Base-by-base conservation (phyloP, 768 basidiomycete species). In the Mycena amicta region DNA sequence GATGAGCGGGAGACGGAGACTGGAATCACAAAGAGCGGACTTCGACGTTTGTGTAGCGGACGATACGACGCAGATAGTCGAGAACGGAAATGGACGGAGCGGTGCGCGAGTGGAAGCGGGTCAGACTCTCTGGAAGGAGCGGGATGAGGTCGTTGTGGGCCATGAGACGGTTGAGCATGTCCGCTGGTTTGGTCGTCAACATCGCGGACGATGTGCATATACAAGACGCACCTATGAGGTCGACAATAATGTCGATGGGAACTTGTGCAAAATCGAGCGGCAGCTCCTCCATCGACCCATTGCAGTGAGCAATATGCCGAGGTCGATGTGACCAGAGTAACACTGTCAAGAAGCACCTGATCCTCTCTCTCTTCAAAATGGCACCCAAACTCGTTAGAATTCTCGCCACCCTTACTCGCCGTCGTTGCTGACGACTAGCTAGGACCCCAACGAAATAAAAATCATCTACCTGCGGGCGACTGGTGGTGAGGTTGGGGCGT, bases 401-500 rank as follows among this genome's bases (percentile, higher is more conserved):
- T 39, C 46, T 41, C 23, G 25, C 31, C 53, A 28, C 4, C n/a
- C 4, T 43, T 29, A 13, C 37, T 20, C 46, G 59, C 43, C 25
- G n/a, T 28, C 29, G 27, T 52, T 23, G 41, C 30, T 31, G 49
- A 55, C 52, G 55, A n/a, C 22, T 55, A 39, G 5, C 30, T 71
- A 93, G 92, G 96, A 99, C 83, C 96, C 96, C 69, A 91, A 82
- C 78, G 96, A 99, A 82, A 83, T 98, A 75, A 98, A 98, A 83
- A 92, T 97, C 80, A 97, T 98, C 84, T 93, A 95, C 86, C 90
- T 98, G 74, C 87, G 96, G 68, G 94, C 94, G 53, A 97, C 94
- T 55, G 97, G 97, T 78, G 97, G 97, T 85, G 97, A 98, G 82
- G 93, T 98, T 73, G 97, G 96, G 82, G 93, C 97, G 60, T 98